Evolutionary conservation across 1,139 yeast species (phyloP).

Genomic region (Diutina siamensis): DNA sequence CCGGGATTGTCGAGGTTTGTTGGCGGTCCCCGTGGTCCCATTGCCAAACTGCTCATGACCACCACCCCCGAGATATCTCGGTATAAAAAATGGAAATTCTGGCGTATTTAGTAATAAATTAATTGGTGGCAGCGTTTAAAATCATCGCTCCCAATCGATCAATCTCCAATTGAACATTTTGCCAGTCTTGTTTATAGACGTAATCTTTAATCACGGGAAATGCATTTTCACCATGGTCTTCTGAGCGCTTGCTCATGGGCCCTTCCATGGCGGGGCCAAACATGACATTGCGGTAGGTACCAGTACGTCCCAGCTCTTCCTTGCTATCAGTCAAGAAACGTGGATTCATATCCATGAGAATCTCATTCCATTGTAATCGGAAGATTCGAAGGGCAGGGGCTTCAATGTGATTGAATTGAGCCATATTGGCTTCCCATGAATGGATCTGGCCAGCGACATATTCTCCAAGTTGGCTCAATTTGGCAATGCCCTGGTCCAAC

Average conservation of each 20-base stretch:
- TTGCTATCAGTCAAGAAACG: constrained; percentile 1
- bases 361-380: neutral
- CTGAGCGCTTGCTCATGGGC: constrained; percentile 26
- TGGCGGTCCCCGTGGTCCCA: neutral
- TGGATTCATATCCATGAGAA: neutral
- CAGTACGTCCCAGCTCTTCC: neutral
- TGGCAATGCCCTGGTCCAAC: constrained; percentile 16
- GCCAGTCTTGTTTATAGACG: constrained; percentile 36
- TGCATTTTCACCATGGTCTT: constrained; percentile 42
- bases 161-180: constrained; percentile 45
- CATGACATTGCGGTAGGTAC: constrained; percentile 42
- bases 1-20: neutral
- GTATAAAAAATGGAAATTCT: neutral
- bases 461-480: constrained; percentile 28
- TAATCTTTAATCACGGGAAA: constrained; percentile 72
- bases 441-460: constrained; percentile 16
- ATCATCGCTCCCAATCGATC: constrained; percentile 28
- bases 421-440: constrained; percentile 66
- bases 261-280: constrained; percentile 62
- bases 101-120: neutral
- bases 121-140: neutral
- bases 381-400: neutral
- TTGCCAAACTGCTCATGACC: neutral
- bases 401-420: constrained; percentile 38
- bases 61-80: neutral